Base-by-base conservation (phyloP, 169 alveolate genomes). In the Plasmodium coatneyi region DNA sequence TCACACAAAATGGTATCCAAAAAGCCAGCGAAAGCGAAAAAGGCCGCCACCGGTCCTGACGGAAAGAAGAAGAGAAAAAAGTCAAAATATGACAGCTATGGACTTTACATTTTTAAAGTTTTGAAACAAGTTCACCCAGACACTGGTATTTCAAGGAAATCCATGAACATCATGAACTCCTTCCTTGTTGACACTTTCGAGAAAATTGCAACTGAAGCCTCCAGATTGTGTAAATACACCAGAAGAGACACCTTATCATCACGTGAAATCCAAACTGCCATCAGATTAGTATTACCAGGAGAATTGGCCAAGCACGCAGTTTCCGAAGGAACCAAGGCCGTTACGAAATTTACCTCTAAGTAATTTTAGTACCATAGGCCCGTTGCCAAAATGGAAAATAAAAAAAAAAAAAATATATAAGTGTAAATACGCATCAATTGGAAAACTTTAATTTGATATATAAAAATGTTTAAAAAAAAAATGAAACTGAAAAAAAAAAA, bases 231-330 rank as follows among this genome's bases (percentile, higher is more conserved):
- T 95, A 98, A 98, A 93, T 98, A 98, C 95, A 98, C 98, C 96
- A 98, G 98, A 96, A 98, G 98, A 96, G 98, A 98, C 92, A 98
- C 99, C 66, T 98, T 98, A 96, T 97, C 99, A 96, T 97, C 99
- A 89, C 98, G 99, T 82, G 99, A 99, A 95, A 98, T 99, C 96
- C 99, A 99, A 97, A 99, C 99, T 28, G 99, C 99, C 80, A 99
- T 99, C 96, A 98, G 99, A 95, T 98, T 99, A 82, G 99, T 99
- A 71, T 98, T 99, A 72, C 99, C 99, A n/a, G 99, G 99, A 32
- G 99, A 99, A 96, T 98, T 99, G 92, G 99, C 99, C 80, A 98
- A 99, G 98, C 99, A 99, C 97, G 99, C 99, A 93, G 99, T 99
- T 95, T 97, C 99, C 54, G 99, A 99, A 97, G 99, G 99, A 95